Percentiles rank a stretch among this genome's conserved stretches.
These are phyloP conservation scores for Didymella pomorum DNA, from an alignment of 2,329 filamentous ascomycete species.

Conservation along the genomic window DNA sequence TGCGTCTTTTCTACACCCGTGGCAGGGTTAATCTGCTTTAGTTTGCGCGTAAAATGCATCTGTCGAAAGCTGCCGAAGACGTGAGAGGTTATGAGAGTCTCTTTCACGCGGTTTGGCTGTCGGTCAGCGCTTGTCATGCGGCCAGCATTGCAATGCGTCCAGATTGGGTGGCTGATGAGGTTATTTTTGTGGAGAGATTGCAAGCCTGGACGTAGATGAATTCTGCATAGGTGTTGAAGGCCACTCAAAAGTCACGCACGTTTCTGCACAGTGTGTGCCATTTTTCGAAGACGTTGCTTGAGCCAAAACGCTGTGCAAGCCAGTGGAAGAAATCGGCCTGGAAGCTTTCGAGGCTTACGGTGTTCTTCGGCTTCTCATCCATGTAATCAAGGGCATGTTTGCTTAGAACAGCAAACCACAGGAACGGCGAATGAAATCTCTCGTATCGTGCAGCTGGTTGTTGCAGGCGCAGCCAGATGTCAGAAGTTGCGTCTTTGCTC, in stretches of 20 bases:
- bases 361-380: slow-evolving; percentile 25
- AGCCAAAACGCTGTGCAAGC: slow-evolving; percentile 59
- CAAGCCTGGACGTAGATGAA: slow-evolving; percentile 73
- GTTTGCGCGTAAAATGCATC: slow-evolving; percentile 65
- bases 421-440: slow-evolving; percentile 68
- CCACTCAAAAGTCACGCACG: slow-evolving; percentile 67
- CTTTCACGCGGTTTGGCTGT: slow-evolving; percentile 27
- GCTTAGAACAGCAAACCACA: slow-evolving; percentile 74
- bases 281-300: slow-evolving; percentile 52
- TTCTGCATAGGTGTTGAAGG: slow-evolving; percentile 65
- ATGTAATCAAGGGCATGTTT: slow-evolving; percentile 78
- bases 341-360: slow-evolving; percentile 66
- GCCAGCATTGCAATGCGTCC: slow-evolving; percentile 57
- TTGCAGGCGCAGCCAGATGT: slow-evolving; percentile 71
- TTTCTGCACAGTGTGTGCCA: slow-evolving; percentile 63
- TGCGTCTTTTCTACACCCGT: slow-evolving; percentile 16
- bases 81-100: slow-evolving; percentile 75
- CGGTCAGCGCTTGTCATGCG: slow-evolving; percentile 21
- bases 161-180: slow-evolving; percentile 57
- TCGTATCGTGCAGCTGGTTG: slow-evolving; percentile 67
- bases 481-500: slow-evolving; percentile 29
- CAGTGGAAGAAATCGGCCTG: slow-evolving; percentile 64
- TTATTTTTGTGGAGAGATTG: slow-evolving; percentile 55
- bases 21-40: slow-evolving; percentile 50
- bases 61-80: slow-evolving; percentile 70